Conservation (phyloP, 148 eudicot species). For the Vaccinium darrowii region DNA sequence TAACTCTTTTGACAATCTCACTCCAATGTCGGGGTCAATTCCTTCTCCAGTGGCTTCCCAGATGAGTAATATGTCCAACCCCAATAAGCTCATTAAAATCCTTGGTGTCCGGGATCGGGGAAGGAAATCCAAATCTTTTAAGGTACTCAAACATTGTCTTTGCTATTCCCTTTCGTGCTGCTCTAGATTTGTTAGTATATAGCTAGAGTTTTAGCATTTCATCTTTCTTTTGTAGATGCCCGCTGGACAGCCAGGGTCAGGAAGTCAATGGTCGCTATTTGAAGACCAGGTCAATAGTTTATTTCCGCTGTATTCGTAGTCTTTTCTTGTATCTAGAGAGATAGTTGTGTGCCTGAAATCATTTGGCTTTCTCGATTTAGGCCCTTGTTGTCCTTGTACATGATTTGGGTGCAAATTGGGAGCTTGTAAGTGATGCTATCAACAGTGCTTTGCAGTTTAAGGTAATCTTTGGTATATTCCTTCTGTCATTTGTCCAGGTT, state of each 20-base stretch:
- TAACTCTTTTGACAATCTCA: slow-evolving; percentile 58
- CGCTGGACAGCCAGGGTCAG: slow-evolving; percentile 62
- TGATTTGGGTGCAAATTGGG: slow-evolving; percentile 99
- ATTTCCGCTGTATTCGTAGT: neutral
- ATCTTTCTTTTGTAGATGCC: slow-evolving; percentile 50
- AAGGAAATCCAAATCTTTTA: slow-evolving; percentile 64
- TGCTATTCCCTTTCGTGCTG: neutral
- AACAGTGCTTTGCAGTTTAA: slow-evolving; percentile 85
- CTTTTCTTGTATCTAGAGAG: slow-evolving; percentile 2
- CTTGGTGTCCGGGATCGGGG: slow-evolving; percentile 74
- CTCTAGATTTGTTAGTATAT: neutral
- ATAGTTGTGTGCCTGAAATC: slow-evolving; percentile 22
- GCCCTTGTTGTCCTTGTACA: slow-evolving; percentile 97
- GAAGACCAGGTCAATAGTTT: slow-evolving; percentile 78
- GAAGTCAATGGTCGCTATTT: slow-evolving; percentile 76
- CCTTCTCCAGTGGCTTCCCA: slow-evolving; percentile 91
- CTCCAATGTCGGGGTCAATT: slow-evolving; percentile 61
- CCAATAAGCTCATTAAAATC: slow-evolving; percentile 75
- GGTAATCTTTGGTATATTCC: slow-evolving; percentile 32
- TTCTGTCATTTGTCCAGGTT: neutral
- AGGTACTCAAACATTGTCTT: slow-evolving; percentile 44
- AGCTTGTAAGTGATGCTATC: slow-evolving; percentile 91
- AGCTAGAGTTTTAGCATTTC: slow-evolving; percentile 24
- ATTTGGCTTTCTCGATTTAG: slow-evolving; percentile 35
- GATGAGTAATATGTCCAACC: slow-evolving; percentile 88